Base-by-base conservation (phyloP, 108 stramenopile genomes). In the Pseudonitzschia delicatissima region DNA sequence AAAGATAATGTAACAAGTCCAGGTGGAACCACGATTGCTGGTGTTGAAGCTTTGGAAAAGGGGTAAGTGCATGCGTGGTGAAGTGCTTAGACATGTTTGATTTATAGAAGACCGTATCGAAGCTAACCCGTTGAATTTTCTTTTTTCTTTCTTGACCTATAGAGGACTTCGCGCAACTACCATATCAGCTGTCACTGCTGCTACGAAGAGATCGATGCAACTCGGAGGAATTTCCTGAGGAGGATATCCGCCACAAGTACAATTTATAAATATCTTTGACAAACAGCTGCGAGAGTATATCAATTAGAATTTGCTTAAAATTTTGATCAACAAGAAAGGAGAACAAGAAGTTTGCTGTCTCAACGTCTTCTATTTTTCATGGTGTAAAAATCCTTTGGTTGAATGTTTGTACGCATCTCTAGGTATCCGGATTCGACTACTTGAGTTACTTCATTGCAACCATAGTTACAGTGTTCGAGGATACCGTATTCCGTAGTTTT, bases 1-100 rank as follows among this genome's bases (percentile, higher is more conserved):
- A 97, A 97, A 68, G 97, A 98, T 72, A 64, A 72, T 48, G 97
- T 98, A 21, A 80, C 79, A 28, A 88, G 86, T 32, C 95, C 97
- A 5, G 97, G 97, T 27, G 97, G 97, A 21, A 96, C 97, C 2
- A 98, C 97, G 6, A 96, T 96, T 79, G 88, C 95, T 18, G 97
- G 94, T 11, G 88, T 96, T 1, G 88, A 95, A 58, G 93, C 95
- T 7, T 78, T 96, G 29, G 97, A 98, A 74, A 82, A 82, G 36
- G 92, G 87, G 83, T 86, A 72, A 82, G 84, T 70, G 29, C 17
- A 21, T 20, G 13, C 17, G 7, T 8, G 31, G 12, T 53, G 29
- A 15, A 53, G 20, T 13, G 42, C 42, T 13, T 44, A 15, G 12
- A 13, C 42, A 15, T n/a, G n/a, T n/a, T n/a, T n/a, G n/a, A n/a